A percentile compares a stretch with the other conserved stretches of the same genome.
phyloP scores from a whole-genome alignment of 306 rosid genomes.

The Acacia crassicarpa region DNA sequence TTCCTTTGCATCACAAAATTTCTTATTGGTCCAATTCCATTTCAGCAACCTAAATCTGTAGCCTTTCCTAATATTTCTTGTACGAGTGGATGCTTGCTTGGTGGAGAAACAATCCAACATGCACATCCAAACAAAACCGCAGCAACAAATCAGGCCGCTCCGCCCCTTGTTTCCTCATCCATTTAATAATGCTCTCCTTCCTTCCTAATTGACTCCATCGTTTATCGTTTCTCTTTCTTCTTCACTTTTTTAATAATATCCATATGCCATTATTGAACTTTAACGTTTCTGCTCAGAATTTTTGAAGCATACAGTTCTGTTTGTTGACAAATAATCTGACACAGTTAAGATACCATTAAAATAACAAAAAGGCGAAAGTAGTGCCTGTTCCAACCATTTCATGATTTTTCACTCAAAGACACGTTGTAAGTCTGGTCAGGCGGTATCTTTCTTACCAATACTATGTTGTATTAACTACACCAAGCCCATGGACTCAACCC shows the following conservation, averaged over 20 bases:
- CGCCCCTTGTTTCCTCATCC: conserved; percentile 28
- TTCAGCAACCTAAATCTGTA: background rate
- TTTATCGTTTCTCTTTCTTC: background rate
- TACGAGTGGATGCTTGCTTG: background rate
- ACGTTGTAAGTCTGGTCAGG: conserved; percentile 34
- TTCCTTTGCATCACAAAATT: background rate
- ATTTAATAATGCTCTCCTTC: background rate
- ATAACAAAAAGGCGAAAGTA: background rate
- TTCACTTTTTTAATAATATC: background rate
- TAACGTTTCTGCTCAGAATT: background rate
- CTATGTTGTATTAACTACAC: conserved; percentile 12
- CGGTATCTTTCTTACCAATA: conserved; percentile 46
- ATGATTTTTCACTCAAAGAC: conserved; percentile 33
- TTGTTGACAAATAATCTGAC: background rate
- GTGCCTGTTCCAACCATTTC: background rate
- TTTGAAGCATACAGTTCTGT: background rate
- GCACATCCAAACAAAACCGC: background rate
- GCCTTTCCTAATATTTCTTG: background rate
- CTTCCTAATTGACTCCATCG: conserved; percentile 1
- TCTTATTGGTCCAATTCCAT: background rate
- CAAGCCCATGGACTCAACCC: background rate
- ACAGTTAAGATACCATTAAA: background rate
- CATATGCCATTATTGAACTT: background rate
- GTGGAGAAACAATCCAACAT: background rate
- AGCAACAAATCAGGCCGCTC: conserved; percentile 15